Percentiles rank a stretch among this genome's conserved stretches.
phyloP scores from a whole-genome alignment of 1,139 yeast genomes.

The Meyerozyma smithsonii region DNA sequence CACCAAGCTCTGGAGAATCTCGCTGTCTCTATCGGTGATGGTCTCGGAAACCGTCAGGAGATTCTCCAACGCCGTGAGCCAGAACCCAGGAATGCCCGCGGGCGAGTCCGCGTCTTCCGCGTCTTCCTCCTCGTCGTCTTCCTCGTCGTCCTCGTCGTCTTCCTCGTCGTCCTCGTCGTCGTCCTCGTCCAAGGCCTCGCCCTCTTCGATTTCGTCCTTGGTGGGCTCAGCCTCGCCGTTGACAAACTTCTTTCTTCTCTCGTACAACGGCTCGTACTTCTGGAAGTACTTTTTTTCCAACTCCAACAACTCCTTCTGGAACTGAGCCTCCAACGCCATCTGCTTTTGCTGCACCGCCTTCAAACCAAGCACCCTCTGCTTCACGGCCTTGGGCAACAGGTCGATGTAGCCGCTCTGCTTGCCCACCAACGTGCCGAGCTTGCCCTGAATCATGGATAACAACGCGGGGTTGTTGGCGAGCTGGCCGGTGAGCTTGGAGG shows the following conservation, averaged over 20 bases:
- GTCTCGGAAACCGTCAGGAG: slow-evolving; percentile 77
- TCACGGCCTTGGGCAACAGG: slow-evolving; percentile 67
- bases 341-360: slow-evolving; percentile 82
- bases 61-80: slow-evolving; percentile 95
- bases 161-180: slow-evolving; percentile 38
- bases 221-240: slow-evolving; percentile 76
- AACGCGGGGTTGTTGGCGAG: slow-evolving; percentile 72
- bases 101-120: slow-evolving; percentile 36
- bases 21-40: slow-evolving; percentile 87
- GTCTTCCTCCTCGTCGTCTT: slow-evolving; percentile 37
- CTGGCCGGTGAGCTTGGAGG: slow-evolving; percentile 33
- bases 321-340: slow-evolving; percentile 81
- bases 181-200: slow-evolving; percentile 14
- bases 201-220: slow-evolving; percentile 17
- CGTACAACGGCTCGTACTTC: slow-evolving; percentile 74
- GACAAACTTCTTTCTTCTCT: slow-evolving; percentile 68
- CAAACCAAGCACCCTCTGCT: slow-evolving; percentile 74
- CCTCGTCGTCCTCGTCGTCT: slow-evolving; percentile 41
- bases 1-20: slow-evolving; percentile 62
- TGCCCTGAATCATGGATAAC: slow-evolving; percentile 85
- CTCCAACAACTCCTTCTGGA: slow-evolving; percentile 82
- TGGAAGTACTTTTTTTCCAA: slow-evolving; percentile 77
- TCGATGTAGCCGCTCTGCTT: slow-evolving; percentile 83
- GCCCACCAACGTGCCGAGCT: slow-evolving; percentile 80
- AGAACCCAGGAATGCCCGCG: slow-evolving; percentile 87